Percentiles rank a stretch among this genome's conserved stretches.
Evolutionary conservation across 2,329 filamentous ascomycete genomes (phyloP).

Genomic region (Fulvia fulva): DNA sequence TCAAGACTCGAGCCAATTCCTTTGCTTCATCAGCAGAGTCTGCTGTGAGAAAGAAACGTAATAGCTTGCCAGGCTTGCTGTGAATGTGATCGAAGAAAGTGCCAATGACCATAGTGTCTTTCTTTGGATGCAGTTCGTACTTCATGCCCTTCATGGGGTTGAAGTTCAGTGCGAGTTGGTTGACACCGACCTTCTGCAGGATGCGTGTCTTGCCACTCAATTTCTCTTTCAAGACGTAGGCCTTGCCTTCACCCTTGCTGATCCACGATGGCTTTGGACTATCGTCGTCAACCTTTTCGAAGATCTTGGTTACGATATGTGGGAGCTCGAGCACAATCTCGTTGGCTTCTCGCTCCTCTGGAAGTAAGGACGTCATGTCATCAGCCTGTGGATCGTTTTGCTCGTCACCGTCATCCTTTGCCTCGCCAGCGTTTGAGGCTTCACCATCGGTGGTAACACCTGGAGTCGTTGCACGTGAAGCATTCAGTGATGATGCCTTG

Average conservation of each 20-base stretch:
- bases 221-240: conserved; percentile 72
- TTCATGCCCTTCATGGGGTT: conserved; percentile 14
- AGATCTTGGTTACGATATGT: conserved; percentile 63
- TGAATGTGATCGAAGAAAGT: conserved; percentile 22
- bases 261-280: conserved; percentile 61
- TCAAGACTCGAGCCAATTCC: conserved; percentile 4
- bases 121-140: conserved; percentile 19
- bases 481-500: conserved; percentile 34
- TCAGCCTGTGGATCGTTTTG: conserved; percentile 34
- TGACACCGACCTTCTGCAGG: conserved; percentile 57
- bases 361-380: conserved; percentile 65
- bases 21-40: conserved; percentile 7
- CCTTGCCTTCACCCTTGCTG: conserved; percentile 65
- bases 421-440: conserved; percentile 29
- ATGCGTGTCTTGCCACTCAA: conserved; percentile 63
- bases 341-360: conserved; percentile 60
- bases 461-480: conserved; percentile 45
- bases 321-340: conserved; percentile 65
- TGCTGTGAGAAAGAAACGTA: conserved; percentile 6
- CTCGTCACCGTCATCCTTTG: conserved; percentile 23
- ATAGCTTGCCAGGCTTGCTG: conserved; percentile 6
- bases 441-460: conserved; percentile 42
- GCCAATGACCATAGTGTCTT: conserved; percentile 15
- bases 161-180: conserved; percentile 19
- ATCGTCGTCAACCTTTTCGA: conserved; percentile 45